These are phyloP conservation scores for Esteya vermicola DNA, from an alignment of 2,329 filamentous ascomycete species.

Conservation along the genomic window DNA sequence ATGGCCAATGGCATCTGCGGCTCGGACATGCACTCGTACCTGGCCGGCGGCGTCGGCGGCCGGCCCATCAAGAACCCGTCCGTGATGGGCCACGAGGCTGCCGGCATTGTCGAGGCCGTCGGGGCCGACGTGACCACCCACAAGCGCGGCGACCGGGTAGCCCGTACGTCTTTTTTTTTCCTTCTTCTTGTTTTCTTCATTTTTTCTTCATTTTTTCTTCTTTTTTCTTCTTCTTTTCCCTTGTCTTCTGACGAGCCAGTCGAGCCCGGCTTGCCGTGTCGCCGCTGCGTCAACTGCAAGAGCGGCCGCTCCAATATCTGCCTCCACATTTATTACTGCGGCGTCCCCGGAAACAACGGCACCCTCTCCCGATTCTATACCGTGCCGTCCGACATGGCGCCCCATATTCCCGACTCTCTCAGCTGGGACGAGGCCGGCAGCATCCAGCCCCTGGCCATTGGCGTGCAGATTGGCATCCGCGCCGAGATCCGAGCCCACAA, in stretches of 20 bases:
- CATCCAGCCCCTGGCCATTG: constrained; percentile 71
- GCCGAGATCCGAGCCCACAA: constrained; percentile 58
- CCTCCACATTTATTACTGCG: constrained; percentile 74
- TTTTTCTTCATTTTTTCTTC: too few relatives aligned
- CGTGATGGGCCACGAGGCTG: constrained; percentile 59
- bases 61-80: constrained; percentile 70
- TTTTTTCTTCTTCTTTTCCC: too few relatives aligned
- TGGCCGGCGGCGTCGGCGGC: constrained; percentile 72
- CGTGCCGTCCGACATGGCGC: constrained; percentile 80
- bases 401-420: constrained; percentile 66
- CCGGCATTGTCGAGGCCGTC: constrained; percentile 60
- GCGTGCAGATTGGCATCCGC: constrained; percentile 62
- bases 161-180: not conserved
- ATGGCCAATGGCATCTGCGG: constrained; percentile 84
- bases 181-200: too few relatives aligned
- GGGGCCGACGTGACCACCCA: constrained; percentile 51
- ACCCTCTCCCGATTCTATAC: constrained; percentile 77
- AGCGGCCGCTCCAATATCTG: constrained; percentile 86
- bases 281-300: constrained; percentile 63
- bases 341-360: constrained; percentile 78
- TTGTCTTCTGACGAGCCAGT: too few relatives aligned
- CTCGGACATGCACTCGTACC: constrained; percentile 78
- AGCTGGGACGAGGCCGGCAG: constrained; percentile 75
- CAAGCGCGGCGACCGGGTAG: constrained; percentile 64
- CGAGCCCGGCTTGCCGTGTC: constrained; percentile 80